A percentile compares a stretch with the other conserved stretches of the same genome.
phyloP scores from a whole-genome alignment of 768 basidiomycete species.

The Rubroboletus satanas region DNA sequence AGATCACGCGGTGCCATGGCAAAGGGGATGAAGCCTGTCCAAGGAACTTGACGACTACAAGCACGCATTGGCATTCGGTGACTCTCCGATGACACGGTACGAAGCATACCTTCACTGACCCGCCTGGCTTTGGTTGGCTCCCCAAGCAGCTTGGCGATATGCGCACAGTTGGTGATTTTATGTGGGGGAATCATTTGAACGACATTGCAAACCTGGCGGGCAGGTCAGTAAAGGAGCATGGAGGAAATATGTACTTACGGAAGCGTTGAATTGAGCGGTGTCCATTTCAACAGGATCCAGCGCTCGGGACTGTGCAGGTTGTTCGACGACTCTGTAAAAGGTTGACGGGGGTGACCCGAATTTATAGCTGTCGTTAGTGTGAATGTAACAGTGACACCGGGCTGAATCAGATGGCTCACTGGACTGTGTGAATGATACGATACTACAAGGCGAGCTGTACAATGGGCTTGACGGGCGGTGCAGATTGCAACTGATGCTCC shows the following conservation, averaged over 20 bases:
- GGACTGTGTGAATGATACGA: background rate
- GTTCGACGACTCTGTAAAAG: background rate
- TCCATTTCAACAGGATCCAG: constrained; percentile 10
- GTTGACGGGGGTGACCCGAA: background rate
- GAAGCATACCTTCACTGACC: constrained; percentile 67
- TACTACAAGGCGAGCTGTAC: background rate
- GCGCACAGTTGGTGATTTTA: constrained; percentile 70
- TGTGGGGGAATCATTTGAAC: constrained; percentile 63
- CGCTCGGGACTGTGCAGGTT: background rate
- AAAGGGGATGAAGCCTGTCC: constrained; percentile 56
- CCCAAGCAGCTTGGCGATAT: constrained; percentile 74
- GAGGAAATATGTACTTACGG: background rate
- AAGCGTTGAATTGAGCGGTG: constrained; percentile 17
- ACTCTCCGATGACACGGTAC: background rate
- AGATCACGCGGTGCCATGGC: constrained; percentile 77
- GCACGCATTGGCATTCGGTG: background rate
- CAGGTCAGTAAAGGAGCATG: background rate
- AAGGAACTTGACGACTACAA: constrained; percentile 66
- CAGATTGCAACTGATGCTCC: background rate
- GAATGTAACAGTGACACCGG: background rate
- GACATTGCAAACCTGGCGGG: constrained; percentile 58
- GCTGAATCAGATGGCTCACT: background rate
- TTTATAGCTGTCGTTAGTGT: background rate
- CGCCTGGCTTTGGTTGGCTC: constrained; percentile 73
- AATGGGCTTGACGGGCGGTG: background rate